Percentiles rank a stretch among this genome's conserved stretches.
phyloP scores from a whole-genome alignment of 2,329 filamentous ascomycete genomes.

The Colletotrichum simmondsii region DNA sequence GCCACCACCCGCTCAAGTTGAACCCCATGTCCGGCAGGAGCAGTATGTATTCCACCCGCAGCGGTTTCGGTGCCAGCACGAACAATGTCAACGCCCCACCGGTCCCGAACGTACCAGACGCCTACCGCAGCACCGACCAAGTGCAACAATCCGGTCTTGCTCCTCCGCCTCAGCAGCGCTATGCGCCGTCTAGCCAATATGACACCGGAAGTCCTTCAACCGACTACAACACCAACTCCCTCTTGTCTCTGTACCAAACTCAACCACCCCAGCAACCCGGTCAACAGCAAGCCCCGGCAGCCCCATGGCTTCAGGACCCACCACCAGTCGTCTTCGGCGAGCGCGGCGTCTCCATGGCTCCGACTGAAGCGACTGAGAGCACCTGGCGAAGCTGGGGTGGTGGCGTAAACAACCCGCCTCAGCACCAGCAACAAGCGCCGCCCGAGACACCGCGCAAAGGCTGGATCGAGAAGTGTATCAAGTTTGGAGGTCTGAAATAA shows the following conservation, averaged over 20 bases:
- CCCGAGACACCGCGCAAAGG: constrained; percentile 18
- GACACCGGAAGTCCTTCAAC: neutral
- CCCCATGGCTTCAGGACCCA: constrained; percentile 9
- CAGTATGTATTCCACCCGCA: constrained; percentile 29
- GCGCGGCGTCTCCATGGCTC: constrained; percentile 33
- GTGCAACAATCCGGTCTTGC: neutral
- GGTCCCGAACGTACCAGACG: constrained; percentile 17
- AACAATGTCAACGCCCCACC: constrained; percentile 11
- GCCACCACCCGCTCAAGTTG: constrained; percentile 39
- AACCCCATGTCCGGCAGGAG: constrained; percentile 34
- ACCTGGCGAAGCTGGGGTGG: constrained; percentile 35
- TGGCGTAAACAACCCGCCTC: constrained; percentile 11
- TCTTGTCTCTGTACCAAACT: constrained; percentile 25
- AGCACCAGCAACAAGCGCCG: neutral
- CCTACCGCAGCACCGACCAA: constrained; percentile 17
- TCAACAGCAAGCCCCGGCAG: neutral
- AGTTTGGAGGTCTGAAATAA: constrained; percentile 32
- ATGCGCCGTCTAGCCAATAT: constrained; percentile 18
- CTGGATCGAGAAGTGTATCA: constrained; percentile 34
- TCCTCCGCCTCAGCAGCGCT: neutral
- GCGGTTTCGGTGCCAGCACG: neutral
- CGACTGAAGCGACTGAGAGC: constrained; percentile 30
- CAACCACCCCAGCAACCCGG: neutral
- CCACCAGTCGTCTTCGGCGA: constrained; percentile 4
- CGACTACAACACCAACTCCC: constrained; percentile 12